Evolutionary conservation across 148 eudicot species (phyloP).

Genomic region (Amaranthus cruentus): DNA sequence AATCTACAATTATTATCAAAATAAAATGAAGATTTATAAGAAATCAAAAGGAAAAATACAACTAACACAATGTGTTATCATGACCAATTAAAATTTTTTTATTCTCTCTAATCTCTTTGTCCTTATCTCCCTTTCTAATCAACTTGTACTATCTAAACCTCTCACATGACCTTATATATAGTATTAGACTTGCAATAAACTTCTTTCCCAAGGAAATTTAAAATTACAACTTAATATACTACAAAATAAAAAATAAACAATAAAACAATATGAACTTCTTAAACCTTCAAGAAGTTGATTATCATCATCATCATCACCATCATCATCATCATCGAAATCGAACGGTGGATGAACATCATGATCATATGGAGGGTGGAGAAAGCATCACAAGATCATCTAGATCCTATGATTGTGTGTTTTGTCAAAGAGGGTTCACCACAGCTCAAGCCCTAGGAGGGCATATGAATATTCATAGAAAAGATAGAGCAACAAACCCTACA

Average conservation of each 20-base stretch:
- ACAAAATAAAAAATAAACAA: neutral
- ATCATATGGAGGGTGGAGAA: conserved; percentile 10
- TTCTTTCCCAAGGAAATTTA: conserved; percentile 1
- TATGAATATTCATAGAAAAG: conserved; percentile 64
- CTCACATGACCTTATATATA: conserved; percentile 13
- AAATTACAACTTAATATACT: neutral
- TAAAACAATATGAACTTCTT: conserved; percentile 20
- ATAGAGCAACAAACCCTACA: conserved; percentile 34
- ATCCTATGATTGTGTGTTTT: conserved; percentile 52
- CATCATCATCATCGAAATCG: conserved; percentile 15
- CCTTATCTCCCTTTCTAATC: conserved; percentile 7
- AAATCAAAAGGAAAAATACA: neutral
- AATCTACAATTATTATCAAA: no score
- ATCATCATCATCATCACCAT: conserved; percentile 13
- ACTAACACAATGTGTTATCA: neutral
- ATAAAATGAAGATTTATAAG: neutral
- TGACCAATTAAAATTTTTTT: neutral
- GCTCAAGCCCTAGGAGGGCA: conserved; percentile 77
- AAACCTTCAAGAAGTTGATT: conserved; percentile 25
- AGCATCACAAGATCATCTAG: neutral
- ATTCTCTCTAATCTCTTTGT: neutral
- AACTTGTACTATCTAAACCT: neutral
- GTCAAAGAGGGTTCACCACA: conserved; percentile 56
- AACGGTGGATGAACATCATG: neutral
- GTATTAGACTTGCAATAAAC: neutral